phyloP scores from a whole-genome alignment of 495 filamentous ascomycete genomes.

The Trichoderma parareesei region DNA sequence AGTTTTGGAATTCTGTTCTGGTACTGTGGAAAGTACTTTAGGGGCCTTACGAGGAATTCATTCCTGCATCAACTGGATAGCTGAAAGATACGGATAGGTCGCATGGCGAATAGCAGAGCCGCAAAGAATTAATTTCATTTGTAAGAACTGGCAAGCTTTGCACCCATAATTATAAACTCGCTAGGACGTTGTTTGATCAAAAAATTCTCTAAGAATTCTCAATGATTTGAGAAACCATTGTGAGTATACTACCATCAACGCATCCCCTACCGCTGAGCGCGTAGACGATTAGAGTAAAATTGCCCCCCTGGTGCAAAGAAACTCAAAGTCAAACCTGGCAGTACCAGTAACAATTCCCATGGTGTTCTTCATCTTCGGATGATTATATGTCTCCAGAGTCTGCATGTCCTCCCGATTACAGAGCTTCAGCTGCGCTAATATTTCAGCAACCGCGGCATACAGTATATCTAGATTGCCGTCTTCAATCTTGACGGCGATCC shows the following conservation, averaged over 20 bases:
- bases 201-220: too few relatives aligned
- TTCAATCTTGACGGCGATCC: slow-evolving; percentile 35
- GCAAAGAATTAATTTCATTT: too few relatives aligned
- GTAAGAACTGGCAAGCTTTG: background rate
- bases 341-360: slow-evolving; percentile 28
- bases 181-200: too few relatives aligned
- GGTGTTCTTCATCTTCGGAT: slow-evolving; percentile 26
- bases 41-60: slow-evolving; percentile 46
- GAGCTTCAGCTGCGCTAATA: slow-evolving; percentile 29
- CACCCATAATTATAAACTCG: background rate
- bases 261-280: too few relatives aligned
- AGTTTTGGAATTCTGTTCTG: slow-evolving; percentile 47
- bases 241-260: too few relatives aligned
- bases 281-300: background rate
- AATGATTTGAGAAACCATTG: too few relatives aligned
- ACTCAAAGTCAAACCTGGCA: slow-evolving; percentile 16
- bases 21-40: slow-evolving; percentile 48
- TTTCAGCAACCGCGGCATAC: slow-evolving; percentile 32
- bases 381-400: slow-evolving; percentile 21
- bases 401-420: slow-evolving; percentile 18
- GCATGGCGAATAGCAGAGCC: too few relatives aligned
- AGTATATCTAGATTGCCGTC: slow-evolving; percentile 30
- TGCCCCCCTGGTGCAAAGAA: background rate
- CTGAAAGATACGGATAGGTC: background rate
- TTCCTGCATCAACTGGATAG: slow-evolving; percentile 14